Evolutionary conservation across 495 filamentous ascomycete species (phyloP).

Genomic region (Cercophora newfieldiana): DNA sequence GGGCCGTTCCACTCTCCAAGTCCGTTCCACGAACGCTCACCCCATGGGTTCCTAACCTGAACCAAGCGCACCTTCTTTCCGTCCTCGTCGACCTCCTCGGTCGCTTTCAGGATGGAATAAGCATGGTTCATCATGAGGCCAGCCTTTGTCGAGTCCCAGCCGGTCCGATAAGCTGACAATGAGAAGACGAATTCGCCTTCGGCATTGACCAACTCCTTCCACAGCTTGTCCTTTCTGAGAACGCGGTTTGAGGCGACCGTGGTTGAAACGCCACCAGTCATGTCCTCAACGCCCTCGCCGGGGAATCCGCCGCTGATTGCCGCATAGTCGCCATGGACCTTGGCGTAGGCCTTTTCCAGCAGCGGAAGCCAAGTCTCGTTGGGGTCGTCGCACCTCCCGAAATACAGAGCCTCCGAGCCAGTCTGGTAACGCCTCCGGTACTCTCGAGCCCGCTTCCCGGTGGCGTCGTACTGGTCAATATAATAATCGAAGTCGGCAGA

Average conservation of each 20-base stretch:
- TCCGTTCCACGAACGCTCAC: conserved; percentile 31
- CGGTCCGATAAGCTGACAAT: conserved; percentile 18
- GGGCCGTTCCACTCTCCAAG: conserved; percentile 67
- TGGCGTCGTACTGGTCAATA: conserved; percentile 40
- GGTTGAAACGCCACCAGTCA: conserved; percentile 71
- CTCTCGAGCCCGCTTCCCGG: conserved; percentile 27
- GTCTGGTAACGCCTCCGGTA: conserved; percentile 27
- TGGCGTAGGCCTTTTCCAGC: conserved; percentile 81
- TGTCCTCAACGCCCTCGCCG: conserved; percentile 75
- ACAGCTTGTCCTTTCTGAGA: conserved; percentile 71
- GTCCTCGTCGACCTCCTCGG: conserved; percentile 62
- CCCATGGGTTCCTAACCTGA: conserved; percentile 72
- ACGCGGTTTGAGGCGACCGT: conserved; percentile 56
- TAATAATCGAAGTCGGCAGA: conserved; percentile 32
- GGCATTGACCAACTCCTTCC: conserved; percentile 65
- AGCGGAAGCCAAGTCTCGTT: conserved; percentile 83
- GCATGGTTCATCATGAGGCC: conserved; percentile 70
- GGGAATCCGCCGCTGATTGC: conserved; percentile 73
- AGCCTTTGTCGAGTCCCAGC: conserved; percentile 42
- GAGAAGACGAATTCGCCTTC: conserved; percentile 34
- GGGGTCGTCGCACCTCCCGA: conserved; percentile 67
- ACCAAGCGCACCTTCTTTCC: conserved; percentile 51
- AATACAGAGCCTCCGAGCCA: conserved; percentile 66
- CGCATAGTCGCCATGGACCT: conserved; percentile 62
- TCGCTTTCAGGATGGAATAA: conserved; percentile 72